Base-by-base conservation (phyloP, 768 basidiomycete genomes). In the Saitozyma sp. region DNA sequence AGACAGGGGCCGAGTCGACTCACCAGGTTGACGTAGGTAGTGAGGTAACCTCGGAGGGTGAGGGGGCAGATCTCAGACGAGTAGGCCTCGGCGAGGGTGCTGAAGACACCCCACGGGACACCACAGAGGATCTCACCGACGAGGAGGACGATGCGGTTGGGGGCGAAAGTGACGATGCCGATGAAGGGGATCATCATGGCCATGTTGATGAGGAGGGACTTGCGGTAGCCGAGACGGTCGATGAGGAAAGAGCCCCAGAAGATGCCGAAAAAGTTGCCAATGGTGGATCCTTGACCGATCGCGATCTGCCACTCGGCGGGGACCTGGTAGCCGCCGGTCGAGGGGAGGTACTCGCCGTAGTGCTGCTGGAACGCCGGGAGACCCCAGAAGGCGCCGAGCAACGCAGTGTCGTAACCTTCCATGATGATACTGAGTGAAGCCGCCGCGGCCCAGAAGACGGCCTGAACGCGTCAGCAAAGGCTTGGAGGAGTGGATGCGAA, bases 251-350 rank as follows among this genome's bases (percentile, higher is more conserved):
- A 76, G 55, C 76, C 79, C 52, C 76, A 39, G 54, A 74, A 61
- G 29, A 79, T 69, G 45, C 76, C 78, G 48, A 79, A 63, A 54
- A 79, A 69, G 20, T 71, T 75, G 39, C 78, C 78, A 49, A 66
- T 65, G 41, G 74, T 74, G 48, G 71, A 65, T 13, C 67, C 79
- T 60, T 70, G 66, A 39, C 63, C 54, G 19, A 80, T 63, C 19
- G 69, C 78, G 9, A 74, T 65, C 49, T 80, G 80, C 80, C 78
- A 79, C 29, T 63, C 58, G 1, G 79, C 73, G 0, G 75, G 67
- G 45, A 80, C 67, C 9, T 71, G 64, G 57, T 77, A 79, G 9
- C 55, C 61, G 11, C 41, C 20, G 16, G 19, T 58, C n/a, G 17
- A 17, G 16, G 46, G 57, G 17, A 58, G 57, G n/a, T 41, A 58